These are phyloP conservation scores for Casuarina equisetifolia DNA, from an alignment of 306 rosid species.

Conservation along the genomic window DNA sequence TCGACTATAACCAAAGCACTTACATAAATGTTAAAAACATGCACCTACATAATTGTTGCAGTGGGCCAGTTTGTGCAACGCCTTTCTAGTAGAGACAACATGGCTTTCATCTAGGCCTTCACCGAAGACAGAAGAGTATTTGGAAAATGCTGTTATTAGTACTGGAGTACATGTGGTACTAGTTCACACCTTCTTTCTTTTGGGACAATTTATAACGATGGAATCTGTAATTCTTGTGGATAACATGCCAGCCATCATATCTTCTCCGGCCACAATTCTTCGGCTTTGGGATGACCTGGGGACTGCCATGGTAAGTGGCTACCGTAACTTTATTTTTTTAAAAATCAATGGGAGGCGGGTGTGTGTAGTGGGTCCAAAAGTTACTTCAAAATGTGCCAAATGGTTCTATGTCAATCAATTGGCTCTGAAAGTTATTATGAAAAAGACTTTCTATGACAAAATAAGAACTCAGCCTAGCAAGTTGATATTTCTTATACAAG, in stretches of 20 bases:
- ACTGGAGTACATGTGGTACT: constrained; percentile 52
- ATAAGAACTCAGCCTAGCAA: too few species aligned
- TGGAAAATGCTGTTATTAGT: constrained; percentile 49
- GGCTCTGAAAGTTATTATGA: too few species aligned
- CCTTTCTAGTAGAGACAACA: constrained; percentile 55
- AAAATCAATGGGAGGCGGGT: too few species aligned
- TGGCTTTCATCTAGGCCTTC: constrained; percentile 44
- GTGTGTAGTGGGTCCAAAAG: too few species aligned
- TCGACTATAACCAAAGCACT: too few species aligned
- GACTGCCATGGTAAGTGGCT: constrained; percentile 27
- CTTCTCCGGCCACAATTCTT: constrained; percentile 30
- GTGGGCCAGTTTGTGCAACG: constrained; percentile 55
- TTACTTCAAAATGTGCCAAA: too few species aligned
- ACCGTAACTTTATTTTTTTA: too few species aligned
- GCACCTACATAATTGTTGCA: constrained; percentile 14
- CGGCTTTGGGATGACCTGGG: constrained; percentile 47
- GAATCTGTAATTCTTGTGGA: constrained; percentile 31
- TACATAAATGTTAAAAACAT: too few species aligned
- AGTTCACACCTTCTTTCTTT: constrained; percentile 38
- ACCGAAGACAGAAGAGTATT: constrained; percentile 48
- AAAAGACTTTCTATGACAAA: too few species aligned
- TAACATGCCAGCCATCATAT: constrained; percentile 22
- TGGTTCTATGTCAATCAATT: too few species aligned
- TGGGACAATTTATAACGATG: constrained; percentile 39
- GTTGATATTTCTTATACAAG: too few species aligned